These are phyloP conservation scores for Pleurotus salmoneostramineus DNA, from an alignment of 768 basidiomycete genomes.

Conservation along the genomic window DNA sequence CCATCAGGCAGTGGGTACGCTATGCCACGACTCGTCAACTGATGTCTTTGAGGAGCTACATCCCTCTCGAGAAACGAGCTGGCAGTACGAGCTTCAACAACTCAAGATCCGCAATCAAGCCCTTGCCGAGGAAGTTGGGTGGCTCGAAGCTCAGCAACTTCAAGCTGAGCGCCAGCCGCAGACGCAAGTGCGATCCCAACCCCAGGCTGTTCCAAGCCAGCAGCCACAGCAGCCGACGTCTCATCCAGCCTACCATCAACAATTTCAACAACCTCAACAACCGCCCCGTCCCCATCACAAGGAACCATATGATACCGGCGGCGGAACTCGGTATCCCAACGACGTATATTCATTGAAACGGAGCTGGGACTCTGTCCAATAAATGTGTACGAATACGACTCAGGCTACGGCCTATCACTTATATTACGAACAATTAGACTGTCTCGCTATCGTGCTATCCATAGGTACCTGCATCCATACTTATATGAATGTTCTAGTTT, in stretches of 20 bases:
- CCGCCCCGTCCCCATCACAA: not conserved
- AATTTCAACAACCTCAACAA: too few species aligned
- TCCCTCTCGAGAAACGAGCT: constrained; percentile 64
- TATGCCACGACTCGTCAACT: constrained; percentile 7
- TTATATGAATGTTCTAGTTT: not conserved
- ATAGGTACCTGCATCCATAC: too few species aligned
- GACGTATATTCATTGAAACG: not conserved
- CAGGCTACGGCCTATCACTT: not conserved
- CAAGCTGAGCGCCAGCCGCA: not conserved
- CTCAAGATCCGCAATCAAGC: constrained; percentile 68
- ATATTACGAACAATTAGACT: not conserved
- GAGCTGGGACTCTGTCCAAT: constrained; percentile 3
- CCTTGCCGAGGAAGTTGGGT: constrained; percentile 50
- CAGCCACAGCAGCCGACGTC: not conserved
- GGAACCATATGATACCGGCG: not conserved
- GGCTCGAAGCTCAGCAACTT: constrained; percentile 21
- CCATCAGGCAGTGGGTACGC: constrained; percentile 9
- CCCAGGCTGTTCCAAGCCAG: not conserved
- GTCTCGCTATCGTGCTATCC: not conserved
- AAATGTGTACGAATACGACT: not conserved
- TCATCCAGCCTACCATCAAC: not conserved
- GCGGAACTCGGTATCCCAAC: not conserved
- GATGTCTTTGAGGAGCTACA: constrained; percentile 76
- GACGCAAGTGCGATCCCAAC: not conserved
- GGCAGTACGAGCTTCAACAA: constrained; percentile 93